Base-by-base conservation (phyloP, 2,329 filamentous ascomycete genomes). In the Anisogramma anomala region DNA sequence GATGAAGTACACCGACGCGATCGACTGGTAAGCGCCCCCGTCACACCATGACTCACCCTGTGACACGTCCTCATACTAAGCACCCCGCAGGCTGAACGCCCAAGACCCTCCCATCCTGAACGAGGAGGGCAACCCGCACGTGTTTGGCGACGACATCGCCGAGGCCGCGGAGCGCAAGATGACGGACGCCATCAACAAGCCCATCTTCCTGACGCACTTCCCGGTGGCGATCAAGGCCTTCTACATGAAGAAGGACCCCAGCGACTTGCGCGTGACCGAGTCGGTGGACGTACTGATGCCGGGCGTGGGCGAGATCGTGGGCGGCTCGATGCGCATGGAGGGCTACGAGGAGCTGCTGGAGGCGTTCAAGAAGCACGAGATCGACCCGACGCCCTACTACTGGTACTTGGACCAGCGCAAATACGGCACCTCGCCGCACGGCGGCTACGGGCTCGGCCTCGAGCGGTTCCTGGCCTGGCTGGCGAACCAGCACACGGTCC, bases 391-490 rank as follows among this genome's bases (percentile, higher is more conserved):
- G 53, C 79, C 82, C 33, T 96, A 96, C 67, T 96, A 93, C 72
- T 98, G 91, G 91, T 98, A 96, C 68, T 93, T 87, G 23, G 91
- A 95, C 66, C 87, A 94, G 74, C 74, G 88, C 59, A 94, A 91
- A 84, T 94, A 96, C 58, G 91, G 91, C 42, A 87, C 83, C 41
- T 87, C 83, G 33, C 86, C 87, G 20, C 89, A 96, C 63, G 87
- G 87, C 49, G 88, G 89, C 41, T 96, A 94, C 61, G 89, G 89
- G 39, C 72, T 98, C 36, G 91, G 91, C 52, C 72, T 94, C 38
- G 89, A 96, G 71, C 78, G 89, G 34, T 79, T 79, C 61, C 60
- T 79, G 28, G 75, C 75, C 11, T 79, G 75, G 75, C 61, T 81
- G 52, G 69, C 68, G 51, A 75, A 77, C 60, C 73, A 77, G 58